Evolutionary conservation across 2,329 filamentous ascomycete genomes (phyloP).

Genomic region (Septoria linicola): DNA sequence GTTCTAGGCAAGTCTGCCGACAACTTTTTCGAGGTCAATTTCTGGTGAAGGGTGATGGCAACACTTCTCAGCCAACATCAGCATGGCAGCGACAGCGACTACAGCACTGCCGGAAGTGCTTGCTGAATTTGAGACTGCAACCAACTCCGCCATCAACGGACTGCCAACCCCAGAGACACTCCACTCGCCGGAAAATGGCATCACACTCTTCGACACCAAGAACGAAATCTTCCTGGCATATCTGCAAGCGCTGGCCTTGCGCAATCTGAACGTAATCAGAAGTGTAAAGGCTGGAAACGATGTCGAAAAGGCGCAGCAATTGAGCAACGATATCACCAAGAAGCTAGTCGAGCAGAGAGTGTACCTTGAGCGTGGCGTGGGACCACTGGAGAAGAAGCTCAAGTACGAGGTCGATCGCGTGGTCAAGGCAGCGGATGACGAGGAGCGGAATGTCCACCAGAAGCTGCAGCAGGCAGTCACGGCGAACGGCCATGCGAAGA

Average conservation of each 20-base stretch:
- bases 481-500: conserved; percentile 23
- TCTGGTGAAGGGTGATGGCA: neutral
- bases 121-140: conserved; percentile 54
- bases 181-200: conserved; percentile 76
- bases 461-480: conserved; percentile 38
- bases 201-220: conserved; percentile 92
- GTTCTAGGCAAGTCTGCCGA: conserved; percentile 10
- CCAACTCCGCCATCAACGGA: conserved; percentile 58
- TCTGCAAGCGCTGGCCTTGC: conserved; percentile 84
- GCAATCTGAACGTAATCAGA: conserved; percentile 50
- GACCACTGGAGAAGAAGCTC: conserved; percentile 82
- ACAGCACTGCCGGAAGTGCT: conserved; percentile 44
- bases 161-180: conserved; percentile 61
- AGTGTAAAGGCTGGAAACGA: conserved; percentile 40
- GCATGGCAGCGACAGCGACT: conserved; percentile 31
- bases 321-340: conserved; percentile 69
- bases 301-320: conserved; percentile 41
- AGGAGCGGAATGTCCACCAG: conserved; percentile 50
- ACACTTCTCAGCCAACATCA: neutral
- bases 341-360: conserved; percentile 90
- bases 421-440: conserved; percentile 78
- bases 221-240: conserved; percentile 97
- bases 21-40: conserved; percentile 1
- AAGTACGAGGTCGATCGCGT: conserved; percentile 97
- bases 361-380: conserved; percentile 88